Evolutionary conservation across 768 basidiomycete species (phyloP).

Genomic region (Ephemerocybe angulata): DNA sequence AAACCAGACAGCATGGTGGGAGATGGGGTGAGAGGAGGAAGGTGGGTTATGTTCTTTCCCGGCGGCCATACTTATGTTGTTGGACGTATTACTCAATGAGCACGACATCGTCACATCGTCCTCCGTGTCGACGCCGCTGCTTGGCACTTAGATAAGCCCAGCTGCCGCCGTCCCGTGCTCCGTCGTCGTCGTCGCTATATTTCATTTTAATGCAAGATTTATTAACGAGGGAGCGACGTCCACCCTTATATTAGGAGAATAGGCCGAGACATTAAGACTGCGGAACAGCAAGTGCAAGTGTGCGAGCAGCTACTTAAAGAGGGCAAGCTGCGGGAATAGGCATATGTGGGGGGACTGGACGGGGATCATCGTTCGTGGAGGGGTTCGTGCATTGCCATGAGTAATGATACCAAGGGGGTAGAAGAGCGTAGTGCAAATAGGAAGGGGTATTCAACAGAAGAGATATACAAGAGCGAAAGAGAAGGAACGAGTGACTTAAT

Average conservation of each 20-base stretch:
- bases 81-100: constrained; percentile 21
- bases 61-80: constrained; percentile 4
- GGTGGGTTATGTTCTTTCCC: background rate
- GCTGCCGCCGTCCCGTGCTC: background rate
- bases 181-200: background rate
- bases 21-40: constrained; percentile 9
- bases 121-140: constrained; percentile 23
- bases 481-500: constrained; percentile 15
- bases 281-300: constrained; percentile 15
- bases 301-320: too few relatives aligned
- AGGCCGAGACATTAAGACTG: constrained; percentile 16
- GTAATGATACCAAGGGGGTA: constrained; percentile 16
- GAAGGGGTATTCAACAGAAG: constrained; percentile 33
- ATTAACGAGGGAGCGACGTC: constrained; percentile 6
- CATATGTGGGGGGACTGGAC: constrained; percentile 28
- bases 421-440: constrained; percentile 13
- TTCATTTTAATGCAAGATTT: background rate
- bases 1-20: constrained; percentile 32
- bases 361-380: constrained; percentile 36
- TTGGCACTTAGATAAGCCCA: background rate
- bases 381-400: constrained; percentile 41
- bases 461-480: constrained; percentile 14
- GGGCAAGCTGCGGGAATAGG: constrained; percentile 19
- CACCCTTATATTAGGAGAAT: constrained; percentile 13
- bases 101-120: constrained; percentile 31